phyloP scores from a whole-genome alignment of 441 rosid species.

The Omphalea diandra region DNA sequence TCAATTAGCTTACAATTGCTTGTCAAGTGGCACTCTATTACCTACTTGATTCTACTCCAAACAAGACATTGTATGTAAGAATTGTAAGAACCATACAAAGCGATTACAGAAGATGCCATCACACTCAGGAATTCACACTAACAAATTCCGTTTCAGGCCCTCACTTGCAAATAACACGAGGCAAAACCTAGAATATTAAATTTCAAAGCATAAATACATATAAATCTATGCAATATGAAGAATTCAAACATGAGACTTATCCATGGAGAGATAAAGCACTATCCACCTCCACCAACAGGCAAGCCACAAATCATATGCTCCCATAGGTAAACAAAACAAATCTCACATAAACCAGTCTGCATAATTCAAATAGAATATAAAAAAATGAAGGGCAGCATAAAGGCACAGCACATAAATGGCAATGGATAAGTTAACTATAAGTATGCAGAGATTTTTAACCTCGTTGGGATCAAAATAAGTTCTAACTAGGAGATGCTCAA shows the following conservation, averaged over 20 bases:
- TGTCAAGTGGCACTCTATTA: neutral
- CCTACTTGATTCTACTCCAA: neutral
- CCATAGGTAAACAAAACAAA: neutral
- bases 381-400: neutral
- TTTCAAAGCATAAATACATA: neutral
- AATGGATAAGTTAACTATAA: neutral
- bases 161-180: neutral
- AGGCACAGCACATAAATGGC: neutral
- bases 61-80: neutral
- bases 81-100: neutral
- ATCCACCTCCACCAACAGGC: slow-evolving; percentile 2
- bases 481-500: slow-evolving; percentile 96
- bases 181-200: neutral
- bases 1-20: neutral
- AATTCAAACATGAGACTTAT: neutral
- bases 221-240: neutral
- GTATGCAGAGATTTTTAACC: slow-evolving; percentile 39
- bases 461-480: slow-evolving; percentile 98
- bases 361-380: neutral
- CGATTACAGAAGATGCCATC: neutral
- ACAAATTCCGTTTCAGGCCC: neutral
- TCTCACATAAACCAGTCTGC: neutral
- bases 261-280: neutral
- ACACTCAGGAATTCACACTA: slow-evolving; percentile 1
- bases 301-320: neutral